Evolutionary conservation across 23 red algal species (phyloP), one percentile per base, ranked within the genome.

Genomic region (Gracilariopsis chorda): DNA sequence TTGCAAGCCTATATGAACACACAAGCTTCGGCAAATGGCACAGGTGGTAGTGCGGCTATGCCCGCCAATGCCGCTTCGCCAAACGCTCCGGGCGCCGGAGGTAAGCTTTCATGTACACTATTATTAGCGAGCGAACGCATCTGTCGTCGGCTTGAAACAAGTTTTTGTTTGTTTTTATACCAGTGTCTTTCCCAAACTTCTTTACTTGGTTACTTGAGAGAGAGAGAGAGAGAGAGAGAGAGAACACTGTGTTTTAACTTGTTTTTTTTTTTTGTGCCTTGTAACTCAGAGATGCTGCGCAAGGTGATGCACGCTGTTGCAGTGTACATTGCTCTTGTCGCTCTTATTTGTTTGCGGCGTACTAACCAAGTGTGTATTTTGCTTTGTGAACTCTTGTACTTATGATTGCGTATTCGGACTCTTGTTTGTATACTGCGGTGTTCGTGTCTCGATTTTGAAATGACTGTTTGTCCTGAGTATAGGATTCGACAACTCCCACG

Each of bases 1-100:
- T 79, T 80, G 42, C 87, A 91, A 91, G 87, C 87, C 8, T 80
- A 80, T 57, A 91, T 91, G 87, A 87, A 73, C 59, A 91, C 47
- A 46, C 36, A 70, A 48, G 60, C 72, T 73, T 51, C 51, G 25
- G 87, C 75, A 14, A 58, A 70, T 44, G 65, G 65, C 58, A 53
- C 34, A 16, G 87, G 75, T 46, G 87, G 87, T 21, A 60, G 46
- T 48, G 56, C 55, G 25, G 84, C 65, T 59, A 71, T 71, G 57
- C 51, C 57, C 48, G 81, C 81, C 30, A 52, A 48, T 48, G 81
- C 47, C 46, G 36, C 63, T 60, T 61, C 44, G 45, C 46, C 57
- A 49, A 68, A 65, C 63, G 47, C 70, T 44, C 46, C 45, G 52
- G 67, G 57, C 63, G 30, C 47, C 67, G 63, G 63, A 88, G 84